phyloP scores from a whole-genome alignment of 805 yeast genomes.

The Metschnikowia henanensis region DNA sequence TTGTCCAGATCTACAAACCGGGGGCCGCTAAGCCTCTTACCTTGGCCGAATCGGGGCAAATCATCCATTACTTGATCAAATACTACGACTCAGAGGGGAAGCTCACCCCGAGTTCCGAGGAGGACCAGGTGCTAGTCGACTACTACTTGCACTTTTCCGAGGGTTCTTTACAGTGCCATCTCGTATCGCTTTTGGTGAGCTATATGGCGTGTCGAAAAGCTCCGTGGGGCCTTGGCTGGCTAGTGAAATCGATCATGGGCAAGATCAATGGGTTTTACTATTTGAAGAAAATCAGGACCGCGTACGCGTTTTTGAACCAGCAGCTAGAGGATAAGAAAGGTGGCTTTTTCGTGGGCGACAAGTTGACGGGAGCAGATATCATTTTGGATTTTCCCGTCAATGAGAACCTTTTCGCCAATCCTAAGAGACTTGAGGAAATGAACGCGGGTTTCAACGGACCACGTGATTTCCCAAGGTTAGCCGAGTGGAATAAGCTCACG shows the following conservation, averaged over 20 bases:
- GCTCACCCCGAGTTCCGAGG: slow-evolving; percentile 38
- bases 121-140: slow-evolving; percentile 27
- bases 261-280: slow-evolving; percentile 29
- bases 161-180: slow-evolving; percentile 25
- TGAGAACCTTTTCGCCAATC: slow-evolving; percentile 18
- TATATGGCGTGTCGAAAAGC: slow-evolving; percentile 25
- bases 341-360: slow-evolving; percentile 39
- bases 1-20: slow-evolving; percentile 19
- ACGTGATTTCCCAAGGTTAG: slow-evolving; percentile 16
- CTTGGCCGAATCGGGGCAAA: slow-evolving; percentile 62
- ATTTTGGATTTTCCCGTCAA: slow-evolving; percentile 36
- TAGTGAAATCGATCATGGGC: slow-evolving; percentile 24
- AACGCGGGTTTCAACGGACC: slow-evolving; percentile 10
- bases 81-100: slow-evolving; percentile 46
- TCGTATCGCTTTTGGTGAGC: slow-evolving; percentile 26
- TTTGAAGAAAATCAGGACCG: slow-evolving; percentile 23
- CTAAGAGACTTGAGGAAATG: slow-evolving; percentile 6
- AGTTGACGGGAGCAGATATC: slow-evolving; percentile 39
- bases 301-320: slow-evolving; percentile 30
- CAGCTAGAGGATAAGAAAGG: slow-evolving; percentile 31
- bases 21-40: slow-evolving; percentile 18
- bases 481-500: slow-evolving; percentile 20
- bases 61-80: slow-evolving; percentile 49
- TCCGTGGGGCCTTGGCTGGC: slow-evolving; percentile 26
- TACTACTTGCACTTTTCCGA: slow-evolving; percentile 28